phyloP scores from a whole-genome alignment of 495 filamentous ascomycete genomes.

The Tuber aestivum region DNA sequence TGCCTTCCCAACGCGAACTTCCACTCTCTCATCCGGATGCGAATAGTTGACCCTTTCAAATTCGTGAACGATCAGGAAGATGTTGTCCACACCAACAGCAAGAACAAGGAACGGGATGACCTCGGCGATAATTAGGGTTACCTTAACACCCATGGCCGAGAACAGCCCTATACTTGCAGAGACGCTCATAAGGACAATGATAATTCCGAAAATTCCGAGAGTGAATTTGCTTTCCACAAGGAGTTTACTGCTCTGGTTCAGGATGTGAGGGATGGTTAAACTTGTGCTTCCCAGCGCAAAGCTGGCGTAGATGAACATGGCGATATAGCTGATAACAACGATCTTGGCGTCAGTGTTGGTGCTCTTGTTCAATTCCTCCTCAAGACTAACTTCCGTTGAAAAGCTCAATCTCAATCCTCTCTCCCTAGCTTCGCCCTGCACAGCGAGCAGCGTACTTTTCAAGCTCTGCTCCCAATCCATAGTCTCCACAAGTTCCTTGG shows the following conservation, averaged over 20 bases:
- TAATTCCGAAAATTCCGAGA: constrained; percentile 80
- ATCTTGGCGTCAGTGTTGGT: constrained; percentile 98
- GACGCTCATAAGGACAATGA: constrained; percentile 96
- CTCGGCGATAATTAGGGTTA: constrained; percentile 94
- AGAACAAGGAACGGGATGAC: constrained; percentile 97
- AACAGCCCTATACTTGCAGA: constrained; percentile 90
- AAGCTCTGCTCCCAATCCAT: constrained; percentile 85
- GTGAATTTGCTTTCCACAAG: constrained; percentile 94
- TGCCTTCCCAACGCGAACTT: constrained; percentile 73
- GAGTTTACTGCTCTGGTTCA: constrained; percentile 72
- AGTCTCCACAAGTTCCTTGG: constrained; percentile 59
- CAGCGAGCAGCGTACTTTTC: constrained; percentile 59
- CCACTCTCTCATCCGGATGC: constrained; percentile 77
- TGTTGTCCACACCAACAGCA: constrained; percentile 96
- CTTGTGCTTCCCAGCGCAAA: constrained; percentile 84
- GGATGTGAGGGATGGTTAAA: constrained; percentile 63
- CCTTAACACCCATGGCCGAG: constrained; percentile 80
- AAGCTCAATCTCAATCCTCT: constrained; percentile 82
- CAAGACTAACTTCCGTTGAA: constrained; percentile 86
- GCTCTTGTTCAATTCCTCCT: constrained; percentile 89
- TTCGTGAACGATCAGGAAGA: constrained; percentile 96
- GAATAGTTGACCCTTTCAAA: constrained; percentile 91
- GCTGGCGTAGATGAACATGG: constrained; percentile 97
- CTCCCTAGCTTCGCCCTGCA: constrained; percentile 72
- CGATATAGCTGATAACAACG: constrained; percentile 90